Percentiles rank a stretch among this genome's conserved stretches.
Evolutionary conservation across 306 rosid species (phyloP).

Genomic region (Abrus pulchellus): DNA sequence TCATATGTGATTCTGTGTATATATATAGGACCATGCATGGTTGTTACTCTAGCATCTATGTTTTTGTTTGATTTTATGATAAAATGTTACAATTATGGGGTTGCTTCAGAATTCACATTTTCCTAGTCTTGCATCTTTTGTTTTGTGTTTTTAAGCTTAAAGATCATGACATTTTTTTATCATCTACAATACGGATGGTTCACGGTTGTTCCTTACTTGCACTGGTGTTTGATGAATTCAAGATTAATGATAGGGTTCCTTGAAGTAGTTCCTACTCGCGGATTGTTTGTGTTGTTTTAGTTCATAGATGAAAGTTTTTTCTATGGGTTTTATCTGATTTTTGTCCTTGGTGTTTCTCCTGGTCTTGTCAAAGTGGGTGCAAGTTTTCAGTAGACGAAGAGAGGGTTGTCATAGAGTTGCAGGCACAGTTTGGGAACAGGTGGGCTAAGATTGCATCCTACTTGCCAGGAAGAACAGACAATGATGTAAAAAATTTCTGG

Average conservation of each 20-base stretch:
- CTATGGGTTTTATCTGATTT: not conserved
- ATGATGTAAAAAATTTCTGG: constrained; percentile 97
- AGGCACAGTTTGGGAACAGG: constrained; percentile 84
- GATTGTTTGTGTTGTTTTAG: not conserved
- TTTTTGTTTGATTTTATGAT: not conserved
- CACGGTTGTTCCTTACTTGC: not conserved
- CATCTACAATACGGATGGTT: not conserved
- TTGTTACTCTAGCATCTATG: not conserved
- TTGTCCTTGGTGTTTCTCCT: constrained; percentile 28
- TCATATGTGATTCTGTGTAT: not conserved
- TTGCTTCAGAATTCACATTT: not conserved
- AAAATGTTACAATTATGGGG: constrained; percentile 1
- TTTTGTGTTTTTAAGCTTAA: not conserved
- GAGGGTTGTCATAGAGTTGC: constrained; percentile 88
- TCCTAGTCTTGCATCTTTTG: not conserved
- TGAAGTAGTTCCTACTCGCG: not conserved
- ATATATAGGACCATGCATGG: not conserved
- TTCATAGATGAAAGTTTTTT: not conserved
- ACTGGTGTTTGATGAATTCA: constrained; percentile 1
- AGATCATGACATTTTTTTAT: not conserved
- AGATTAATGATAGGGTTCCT: constrained; percentile 1
- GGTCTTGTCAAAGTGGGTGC: constrained; percentile 69
- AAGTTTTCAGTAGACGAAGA: constrained; percentile 89
- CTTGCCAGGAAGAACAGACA: constrained; percentile 84
- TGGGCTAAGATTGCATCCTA: constrained; percentile 93